These are phyloP conservation scores for Ustilaginoidea virens DNA, from an alignment of 2,329 filamentous ascomycete species.

Conservation along the genomic window DNA sequence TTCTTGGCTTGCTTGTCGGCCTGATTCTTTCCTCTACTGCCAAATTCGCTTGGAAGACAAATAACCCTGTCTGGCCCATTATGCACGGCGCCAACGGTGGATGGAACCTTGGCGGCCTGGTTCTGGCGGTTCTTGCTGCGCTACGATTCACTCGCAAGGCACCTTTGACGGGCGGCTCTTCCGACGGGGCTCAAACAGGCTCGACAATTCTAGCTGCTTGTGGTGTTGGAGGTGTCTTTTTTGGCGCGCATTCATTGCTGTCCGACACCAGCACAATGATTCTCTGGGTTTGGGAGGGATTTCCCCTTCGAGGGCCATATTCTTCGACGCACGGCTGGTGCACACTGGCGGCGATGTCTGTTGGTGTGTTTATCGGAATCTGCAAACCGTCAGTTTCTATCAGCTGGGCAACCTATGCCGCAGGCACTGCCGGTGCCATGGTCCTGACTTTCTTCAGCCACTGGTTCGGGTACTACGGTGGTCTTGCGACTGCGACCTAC, in stretches of 20 bases:
- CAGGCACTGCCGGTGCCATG: conserved; percentile 66
- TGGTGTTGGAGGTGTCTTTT: conserved; percentile 72
- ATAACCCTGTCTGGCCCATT: conserved; percentile 94
- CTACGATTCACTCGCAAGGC: conserved; percentile 58
- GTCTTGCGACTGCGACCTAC: conserved; percentile 59
- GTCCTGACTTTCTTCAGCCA: conserved; percentile 61
- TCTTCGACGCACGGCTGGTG: conserved; percentile 80
- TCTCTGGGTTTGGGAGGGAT: conserved; percentile 95
- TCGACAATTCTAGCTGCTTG: conserved; percentile 58
- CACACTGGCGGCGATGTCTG: conserved; percentile 76
- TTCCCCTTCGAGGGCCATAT: conserved; percentile 74
- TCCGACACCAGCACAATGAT: conserved; percentile 99
- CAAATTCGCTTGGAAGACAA: conserved; percentile 88
- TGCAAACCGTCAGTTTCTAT: conserved; percentile 54
- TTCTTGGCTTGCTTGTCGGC: conserved; percentile 68
- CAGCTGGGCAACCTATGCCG: conserved; percentile 65
- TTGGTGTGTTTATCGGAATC: conserved; percentile 62
- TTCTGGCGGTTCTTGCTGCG: conserved; percentile 60
- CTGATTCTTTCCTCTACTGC: conserved; percentile 72
- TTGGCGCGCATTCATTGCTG: conserved; percentile 79
- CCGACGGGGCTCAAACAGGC: conserved; percentile 32
- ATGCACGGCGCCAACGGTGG: conserved; percentile 84
- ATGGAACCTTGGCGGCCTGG: conserved; percentile 73
- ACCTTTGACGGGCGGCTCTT: conserved; percentile 27
- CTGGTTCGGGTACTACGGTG: conserved; percentile 86